Conservation (phyloP, 2,329 filamentous ascomycete genomes). For the Aspergillus vadensis region DNA sequence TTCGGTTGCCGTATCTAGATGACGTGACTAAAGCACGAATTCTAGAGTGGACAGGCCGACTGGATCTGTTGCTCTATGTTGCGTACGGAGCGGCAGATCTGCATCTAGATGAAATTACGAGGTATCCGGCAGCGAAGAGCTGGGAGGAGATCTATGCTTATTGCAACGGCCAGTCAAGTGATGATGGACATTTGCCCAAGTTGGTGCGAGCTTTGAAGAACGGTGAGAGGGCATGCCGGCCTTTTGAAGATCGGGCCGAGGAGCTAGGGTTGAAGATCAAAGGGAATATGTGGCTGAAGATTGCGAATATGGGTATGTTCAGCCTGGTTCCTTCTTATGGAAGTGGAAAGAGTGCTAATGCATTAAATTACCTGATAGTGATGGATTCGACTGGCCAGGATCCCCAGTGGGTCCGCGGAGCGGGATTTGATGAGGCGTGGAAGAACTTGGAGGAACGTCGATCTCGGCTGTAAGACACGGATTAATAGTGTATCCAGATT, state of each 20-base stretch:
- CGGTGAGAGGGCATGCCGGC: constrained; percentile 56
- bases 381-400: constrained; percentile 36
- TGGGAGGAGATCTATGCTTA: constrained; percentile 51
- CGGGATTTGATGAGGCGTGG: constrained; percentile 49
- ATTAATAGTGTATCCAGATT: not conserved
- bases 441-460: constrained; percentile 16
- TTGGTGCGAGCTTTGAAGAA: constrained; percentile 69
- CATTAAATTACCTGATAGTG: too few species aligned
- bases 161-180: constrained; percentile 51
- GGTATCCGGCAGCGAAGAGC: constrained; percentile 59
- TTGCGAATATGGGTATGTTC: constrained; percentile 48
- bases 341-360: too few species aligned
- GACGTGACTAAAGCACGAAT: constrained; percentile 65
- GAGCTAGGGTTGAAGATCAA: constrained; percentile 39
- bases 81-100: constrained; percentile 66
- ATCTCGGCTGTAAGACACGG: not conserved
- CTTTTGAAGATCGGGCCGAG: constrained; percentile 32
- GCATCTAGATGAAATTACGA: constrained; percentile 58
- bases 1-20: constrained; percentile 64
- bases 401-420: constrained; percentile 42
- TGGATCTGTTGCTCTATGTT: constrained; percentile 73
- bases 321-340: not conserved
- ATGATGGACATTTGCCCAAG: constrained; percentile 84
- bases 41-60: constrained; percentile 78
- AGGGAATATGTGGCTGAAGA: constrained; percentile 48